Base-by-base conservation (phyloP, 108 stramenopile genomes). In the Pseudonitzschia delicatissima region DNA sequence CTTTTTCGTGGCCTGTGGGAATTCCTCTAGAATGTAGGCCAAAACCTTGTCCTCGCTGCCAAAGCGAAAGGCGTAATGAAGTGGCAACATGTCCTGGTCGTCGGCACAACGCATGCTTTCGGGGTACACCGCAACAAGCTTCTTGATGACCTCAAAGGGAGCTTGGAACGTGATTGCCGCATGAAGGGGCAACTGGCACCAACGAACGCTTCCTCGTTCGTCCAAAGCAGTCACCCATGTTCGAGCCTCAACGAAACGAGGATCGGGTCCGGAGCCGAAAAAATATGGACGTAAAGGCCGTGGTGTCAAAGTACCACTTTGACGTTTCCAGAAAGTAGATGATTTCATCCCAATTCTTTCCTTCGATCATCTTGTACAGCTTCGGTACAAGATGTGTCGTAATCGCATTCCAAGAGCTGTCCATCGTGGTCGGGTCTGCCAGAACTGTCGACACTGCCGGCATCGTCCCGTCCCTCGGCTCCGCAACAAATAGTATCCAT, bases 181-280 rank as follows among this genome's bases (percentile, higher is more conserved):
- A 39, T 81, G 80, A 17, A 81, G 33, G 3, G 80, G 80, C 18
- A 81, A 64, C 47, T 77, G 80, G 40, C 76, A 73, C 80, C 80
- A 81, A 18, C 76, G 71, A 36, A 76, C 65, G 11, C 66, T 62
- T 8, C 69, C 69, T 28, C 31, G 57, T 17, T 57, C 53, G 28
- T 80, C 78, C 65, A 61, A 73, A 9, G 85, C 80, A 1, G 77
- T 76, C n/a, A 92, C 86, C 91, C 91, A 92, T 1, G 91, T 92
- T 47, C 71, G 67, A 20, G 67, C 71, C 48, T 80, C 74, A 7
- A 45, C 32, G 20, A 32, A 47, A 35, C 61, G 70, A 17, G 62
- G 51, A 29, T 71, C 70, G 5, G 51, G 62, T 25, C 33, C 34
- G 6, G 55, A 17, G 21, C 52, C 64, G n/a, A 37, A 60, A 73